Evolutionary conservation across 495 filamentous ascomycete species (phyloP).

Genomic region (Annulohypoxylon maeteangense): DNA sequence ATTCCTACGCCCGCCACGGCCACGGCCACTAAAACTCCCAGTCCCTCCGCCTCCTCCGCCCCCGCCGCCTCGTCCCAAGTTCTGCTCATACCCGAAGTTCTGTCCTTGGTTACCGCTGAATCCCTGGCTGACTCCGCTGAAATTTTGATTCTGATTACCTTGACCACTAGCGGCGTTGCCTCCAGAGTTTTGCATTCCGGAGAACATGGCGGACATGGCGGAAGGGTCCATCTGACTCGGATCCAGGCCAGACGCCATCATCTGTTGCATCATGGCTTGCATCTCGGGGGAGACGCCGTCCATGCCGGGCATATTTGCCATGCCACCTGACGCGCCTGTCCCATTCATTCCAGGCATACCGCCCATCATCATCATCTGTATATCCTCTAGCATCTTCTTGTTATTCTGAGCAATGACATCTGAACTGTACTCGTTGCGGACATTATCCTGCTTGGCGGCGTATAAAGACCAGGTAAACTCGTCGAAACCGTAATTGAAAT

Average conservation of each 20-base stretch:
- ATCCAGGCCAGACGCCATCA: slow-evolving; percentile 87
- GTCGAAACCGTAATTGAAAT: slow-evolving; percentile 99
- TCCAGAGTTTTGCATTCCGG: slow-evolving; percentile 55
- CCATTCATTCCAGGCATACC: slow-evolving; percentile 71
- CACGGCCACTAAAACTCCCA: slow-evolving; percentile 59
- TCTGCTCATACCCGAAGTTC: slow-evolving; percentile 67
- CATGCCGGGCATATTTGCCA: slow-evolving; percentile 76
- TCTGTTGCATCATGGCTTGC: slow-evolving; percentile 82
- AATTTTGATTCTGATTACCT: slow-evolving; percentile 58
- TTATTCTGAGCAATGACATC: slow-evolving; percentile 71
- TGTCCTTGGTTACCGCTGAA: slow-evolving; percentile 63
- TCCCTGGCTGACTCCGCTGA: slow-evolving; percentile 56
- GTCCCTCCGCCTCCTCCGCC: slow-evolving; percentile 52
- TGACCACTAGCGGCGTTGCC: slow-evolving; percentile 52
- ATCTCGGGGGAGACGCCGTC: slow-evolving; percentile 79
- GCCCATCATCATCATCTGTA: slow-evolving; percentile 88
- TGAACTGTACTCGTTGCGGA: slow-evolving; percentile 72
- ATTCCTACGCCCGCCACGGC: slow-evolving; percentile 53
- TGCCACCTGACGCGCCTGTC: slow-evolving; percentile 57
- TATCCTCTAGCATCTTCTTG: slow-evolving; percentile 87
- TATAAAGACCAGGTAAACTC: slow-evolving; percentile 99
- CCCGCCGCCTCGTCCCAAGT: slow-evolving; percentile 59
- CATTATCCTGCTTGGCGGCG: slow-evolving; percentile 83
- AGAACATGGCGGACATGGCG: slow-evolving; percentile 62
- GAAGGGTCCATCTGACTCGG: slow-evolving; percentile 78